These are phyloP conservation scores for Hibiscus tridactylites DNA, from an alignment of 345 rosid genomes.

Conservation along the genomic window DNA sequence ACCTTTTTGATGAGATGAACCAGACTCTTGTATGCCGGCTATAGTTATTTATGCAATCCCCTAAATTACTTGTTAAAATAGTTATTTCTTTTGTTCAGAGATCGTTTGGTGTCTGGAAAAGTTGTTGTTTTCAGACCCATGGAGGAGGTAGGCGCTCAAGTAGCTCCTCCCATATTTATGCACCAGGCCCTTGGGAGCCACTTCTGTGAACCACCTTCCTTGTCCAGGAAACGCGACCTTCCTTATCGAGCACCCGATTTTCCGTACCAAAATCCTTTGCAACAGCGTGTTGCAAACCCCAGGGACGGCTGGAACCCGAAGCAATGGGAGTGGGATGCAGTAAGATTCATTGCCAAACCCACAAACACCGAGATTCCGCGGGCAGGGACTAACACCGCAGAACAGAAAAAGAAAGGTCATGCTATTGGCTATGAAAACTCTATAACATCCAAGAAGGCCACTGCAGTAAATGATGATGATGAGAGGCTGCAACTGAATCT, in stretches of 20 bases:
- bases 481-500: conserved; percentile 68
- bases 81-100: background rate
- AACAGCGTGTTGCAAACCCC: conserved; percentile 18
- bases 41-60: background rate
- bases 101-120: background rate
- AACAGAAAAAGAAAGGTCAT: conserved; percentile 18
- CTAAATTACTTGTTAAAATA: background rate
- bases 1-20: background rate
- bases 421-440: conserved; percentile 9
- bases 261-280: conserved; percentile 27
- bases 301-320: conserved; percentile 59
- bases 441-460: conserved; percentile 14
- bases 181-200: conserved; percentile 42
- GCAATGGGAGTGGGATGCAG: conserved; percentile 79
- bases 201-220: conserved; percentile 32
- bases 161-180: conserved; percentile 51
- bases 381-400: conserved; percentile 19
- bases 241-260: conserved; percentile 24
- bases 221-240: conserved; percentile 63
- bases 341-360: conserved; percentile 58
- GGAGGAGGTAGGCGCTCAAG: conserved; percentile 78
- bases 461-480: conserved; percentile 26
- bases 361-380: conserved; percentile 29
- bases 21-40: background rate
- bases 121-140: conserved; percentile 23